Evolutionary conservation across 2,329 filamentous ascomycete species (phyloP), one percentile per base, ranked within the genome.

Genomic region (Aspergillus amoenus): DNA sequence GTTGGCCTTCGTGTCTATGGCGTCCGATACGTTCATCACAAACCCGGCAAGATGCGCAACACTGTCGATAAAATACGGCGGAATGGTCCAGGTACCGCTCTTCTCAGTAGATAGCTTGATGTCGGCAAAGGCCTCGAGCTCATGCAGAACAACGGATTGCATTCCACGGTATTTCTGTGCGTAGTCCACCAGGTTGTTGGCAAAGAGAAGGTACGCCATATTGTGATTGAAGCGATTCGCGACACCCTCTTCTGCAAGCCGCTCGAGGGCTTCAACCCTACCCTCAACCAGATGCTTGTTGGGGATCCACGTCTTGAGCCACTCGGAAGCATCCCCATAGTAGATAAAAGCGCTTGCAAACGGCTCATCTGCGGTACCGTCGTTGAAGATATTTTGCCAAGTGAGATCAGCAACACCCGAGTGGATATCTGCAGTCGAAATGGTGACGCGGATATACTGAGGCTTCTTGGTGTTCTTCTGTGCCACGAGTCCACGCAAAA

Each of bases 401-500:
- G 24, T 42, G 4, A 61, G 34, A 9, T 52, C 17, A 12, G 47
- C 50, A 7, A 44, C 18, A 4, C 47, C 48, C 2, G 55, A 18
- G 30, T 52, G 18, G 21, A 59, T 42, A 24, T 59, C 56, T 1
- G 17, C 17, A 6, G 59, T 57, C 18, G 50, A 39, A 2, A 43
- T 48, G 5, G 53, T 43, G 15, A 59, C 48, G 4, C 47, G 57
- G 43, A 61, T 45, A 46, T 32, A 48, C 18, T 61, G 57, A 12
- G 59, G 54, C 5, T 48, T 45, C 5, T 48, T 55, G 3, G 45
- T 52, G 39, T 56, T 44, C 9, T 55, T 58, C 6, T 58, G 46
- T 5, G 87, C 74, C 37, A 86, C 78, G 6, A 87, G 82, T 54
- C 84, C 81, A 40, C 85, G 78, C 74, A 86, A 34, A 3, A 81